phyloP scores from a whole-genome alignment of 2,329 filamentous ascomycete species.

The Hortaea sp. region DNA sequence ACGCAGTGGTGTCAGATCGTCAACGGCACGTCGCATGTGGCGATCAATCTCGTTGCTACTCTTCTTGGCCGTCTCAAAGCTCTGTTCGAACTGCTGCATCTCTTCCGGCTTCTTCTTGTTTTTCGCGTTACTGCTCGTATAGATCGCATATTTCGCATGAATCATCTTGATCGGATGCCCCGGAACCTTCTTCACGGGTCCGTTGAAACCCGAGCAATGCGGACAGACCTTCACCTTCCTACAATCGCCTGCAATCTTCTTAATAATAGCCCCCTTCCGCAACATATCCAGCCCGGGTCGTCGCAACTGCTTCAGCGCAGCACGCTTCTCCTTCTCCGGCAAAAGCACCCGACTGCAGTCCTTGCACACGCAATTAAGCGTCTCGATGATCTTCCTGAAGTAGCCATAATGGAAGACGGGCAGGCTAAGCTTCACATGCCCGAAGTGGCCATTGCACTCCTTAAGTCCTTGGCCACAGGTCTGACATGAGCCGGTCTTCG shows the following conservation, averaged over 20 bases:
- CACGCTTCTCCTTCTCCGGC: constrained; percentile 65
- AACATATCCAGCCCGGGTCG: constrained; percentile 78
- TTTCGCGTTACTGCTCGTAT: constrained; percentile 76
- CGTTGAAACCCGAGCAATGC: constrained; percentile 73
- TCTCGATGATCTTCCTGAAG: constrained; percentile 82
- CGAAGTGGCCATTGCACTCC: constrained; percentile 90
- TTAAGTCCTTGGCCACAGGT: constrained; percentile 76
- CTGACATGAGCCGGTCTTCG: constrained; percentile 65
- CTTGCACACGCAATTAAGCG: constrained; percentile 94
- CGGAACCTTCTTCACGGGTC: constrained; percentile 81
- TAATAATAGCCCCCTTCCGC: constrained; percentile 70
- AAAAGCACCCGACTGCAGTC: constrained; percentile 77
- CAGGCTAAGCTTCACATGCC: constrained; percentile 79
- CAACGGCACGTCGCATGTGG: constrained; percentile 81
- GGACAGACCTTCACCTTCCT: constrained; percentile 76
- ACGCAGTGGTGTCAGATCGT: constrained; percentile 82
- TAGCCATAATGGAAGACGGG: constrained; percentile 96
- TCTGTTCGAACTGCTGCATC: constrained; percentile 77
- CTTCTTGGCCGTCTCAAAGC: constrained; percentile 69
- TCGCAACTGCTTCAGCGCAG: constrained; percentile 70
- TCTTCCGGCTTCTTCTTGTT: constrained; percentile 74
- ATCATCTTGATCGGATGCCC: constrained; percentile 76
- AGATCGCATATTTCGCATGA: constrained; percentile 84
- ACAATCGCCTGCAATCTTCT: constrained; percentile 81
- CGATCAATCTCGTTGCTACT: constrained; percentile 78